Evolutionary conservation across 2,329 filamentous ascomycete genomes (phyloP).

Genomic region (Alternaria angustiovoidea): DNA sequence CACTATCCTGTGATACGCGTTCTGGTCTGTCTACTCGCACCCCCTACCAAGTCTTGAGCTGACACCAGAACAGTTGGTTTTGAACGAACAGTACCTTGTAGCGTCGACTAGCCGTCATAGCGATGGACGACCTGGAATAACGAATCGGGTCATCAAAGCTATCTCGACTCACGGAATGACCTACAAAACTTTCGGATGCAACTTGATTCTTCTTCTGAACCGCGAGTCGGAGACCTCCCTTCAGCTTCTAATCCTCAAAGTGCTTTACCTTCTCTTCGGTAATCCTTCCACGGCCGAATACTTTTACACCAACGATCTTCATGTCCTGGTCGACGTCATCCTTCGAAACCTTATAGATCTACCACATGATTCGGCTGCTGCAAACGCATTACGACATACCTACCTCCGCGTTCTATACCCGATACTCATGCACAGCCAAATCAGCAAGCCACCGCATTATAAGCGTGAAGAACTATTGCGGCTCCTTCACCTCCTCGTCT

Average conservation of each 20-base stretch:
- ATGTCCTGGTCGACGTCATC: constrained; percentile 93
- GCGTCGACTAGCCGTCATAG: constrained; percentile 56
- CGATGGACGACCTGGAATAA: constrained; percentile 65
- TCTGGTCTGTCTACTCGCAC: constrained; percentile 67
- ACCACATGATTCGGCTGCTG: constrained; percentile 73
- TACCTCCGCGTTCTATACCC: constrained; percentile 94
- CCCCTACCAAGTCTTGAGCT: background rate
- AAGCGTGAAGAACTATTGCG: constrained; percentile 85
- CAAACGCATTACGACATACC: constrained; percentile 77
- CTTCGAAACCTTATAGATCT: constrained; percentile 96
- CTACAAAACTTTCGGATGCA: constrained; percentile 96
- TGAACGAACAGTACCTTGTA: constrained; percentile 99
- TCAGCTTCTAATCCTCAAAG: constrained; percentile 94
- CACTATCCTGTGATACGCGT: constrained; percentile 96
- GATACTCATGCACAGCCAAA: constrained; percentile 87
- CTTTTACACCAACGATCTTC: constrained; percentile 97
- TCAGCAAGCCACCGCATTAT: constrained; percentile 86
- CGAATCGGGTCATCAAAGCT: constrained; percentile 93
- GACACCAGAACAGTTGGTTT: constrained; percentile 70
- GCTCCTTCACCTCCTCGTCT: constrained; percentile 73
- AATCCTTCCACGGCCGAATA: constrained; percentile 93
- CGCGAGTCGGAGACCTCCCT: constrained; percentile 91
- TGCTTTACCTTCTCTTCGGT: constrained; percentile 94
- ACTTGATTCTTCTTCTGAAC: constrained; percentile 93
- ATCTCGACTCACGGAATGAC: constrained; percentile 79